Conservation (phyloP, 2,329 filamentous ascomycete genomes). For the Penicillium sp. region DNA sequence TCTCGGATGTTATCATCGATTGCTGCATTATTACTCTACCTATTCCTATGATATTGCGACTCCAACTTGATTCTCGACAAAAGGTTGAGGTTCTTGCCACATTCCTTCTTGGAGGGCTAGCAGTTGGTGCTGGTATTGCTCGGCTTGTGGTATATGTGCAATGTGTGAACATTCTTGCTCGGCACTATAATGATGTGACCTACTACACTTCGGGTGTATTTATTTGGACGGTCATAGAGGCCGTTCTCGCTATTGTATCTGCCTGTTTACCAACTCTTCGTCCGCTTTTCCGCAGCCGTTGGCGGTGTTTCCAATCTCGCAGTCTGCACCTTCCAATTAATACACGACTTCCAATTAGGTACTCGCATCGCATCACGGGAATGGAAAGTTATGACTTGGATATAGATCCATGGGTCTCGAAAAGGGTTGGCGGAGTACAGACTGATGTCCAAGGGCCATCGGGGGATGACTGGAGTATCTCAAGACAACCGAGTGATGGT, state of each 20-base stretch:
- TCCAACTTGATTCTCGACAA: background rate
- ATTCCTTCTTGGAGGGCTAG: background rate
- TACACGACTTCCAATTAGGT: no score
- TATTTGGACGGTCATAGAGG: background rate
- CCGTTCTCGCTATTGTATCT: background rate
- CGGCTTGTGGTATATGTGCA: background rate
- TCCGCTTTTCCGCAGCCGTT: background rate
- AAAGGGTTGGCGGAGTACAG: no score
- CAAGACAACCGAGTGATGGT: no score
- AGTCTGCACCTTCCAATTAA: no score
- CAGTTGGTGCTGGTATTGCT: background rate
- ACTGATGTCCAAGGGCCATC: no score
- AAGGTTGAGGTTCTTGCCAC: background rate
- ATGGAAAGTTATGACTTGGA: no score
- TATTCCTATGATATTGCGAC: background rate
- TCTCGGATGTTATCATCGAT: background rate
- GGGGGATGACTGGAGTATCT: no score
- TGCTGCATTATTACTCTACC: background rate
- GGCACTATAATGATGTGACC: background rate
- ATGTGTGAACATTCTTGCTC: no score
- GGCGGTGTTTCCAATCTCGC: no score
- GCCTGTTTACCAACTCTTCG: constrained; percentile 7
- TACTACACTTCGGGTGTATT: background rate
- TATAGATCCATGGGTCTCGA: no score
- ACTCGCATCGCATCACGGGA: no score